Conservation (phyloP, 225 moss, liverwort and hornwort genomes). For the Pleurozium schreberi region DNA sequence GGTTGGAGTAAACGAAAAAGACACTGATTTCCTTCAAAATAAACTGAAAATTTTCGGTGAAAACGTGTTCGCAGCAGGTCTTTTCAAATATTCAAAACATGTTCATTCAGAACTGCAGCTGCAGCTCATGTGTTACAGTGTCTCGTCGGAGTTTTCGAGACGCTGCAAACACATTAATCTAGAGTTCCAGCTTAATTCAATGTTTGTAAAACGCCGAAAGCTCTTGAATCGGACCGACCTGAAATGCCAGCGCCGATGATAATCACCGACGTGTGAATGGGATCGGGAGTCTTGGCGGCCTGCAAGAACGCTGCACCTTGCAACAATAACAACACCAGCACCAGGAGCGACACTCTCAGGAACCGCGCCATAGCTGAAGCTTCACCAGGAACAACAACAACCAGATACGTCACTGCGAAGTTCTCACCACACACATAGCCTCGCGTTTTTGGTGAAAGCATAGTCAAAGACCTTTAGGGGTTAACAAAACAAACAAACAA, state of each 20-base stretch:
- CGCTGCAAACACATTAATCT: background rate
- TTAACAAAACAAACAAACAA: no score
- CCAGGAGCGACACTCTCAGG: background rate
- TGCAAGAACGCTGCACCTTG: background rate
- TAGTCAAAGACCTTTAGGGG: no score
- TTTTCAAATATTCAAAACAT: no score
- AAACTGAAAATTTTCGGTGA: no score
- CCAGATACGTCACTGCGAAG: background rate
- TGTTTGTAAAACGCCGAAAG: background rate
- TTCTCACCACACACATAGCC: background rate
- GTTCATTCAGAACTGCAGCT: background rate
- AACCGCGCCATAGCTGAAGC: background rate
- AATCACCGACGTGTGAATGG: background rate
- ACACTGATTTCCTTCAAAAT: no score
- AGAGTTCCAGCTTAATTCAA: background rate
- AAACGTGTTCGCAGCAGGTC: background rate
- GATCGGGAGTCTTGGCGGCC: background rate
- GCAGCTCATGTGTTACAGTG: background rate
- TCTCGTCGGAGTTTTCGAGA: background rate
- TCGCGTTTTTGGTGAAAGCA: background rate
- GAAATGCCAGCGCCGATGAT: constrained; percentile 36
- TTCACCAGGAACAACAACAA: background rate
- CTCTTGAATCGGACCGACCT: background rate
- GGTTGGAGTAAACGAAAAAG: background rate
- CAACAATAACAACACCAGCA: background rate